Evolutionary conservation across 176 grass and related monocot species (phyloP).

Genomic region (Echinochloa phyllopogon): DNA sequence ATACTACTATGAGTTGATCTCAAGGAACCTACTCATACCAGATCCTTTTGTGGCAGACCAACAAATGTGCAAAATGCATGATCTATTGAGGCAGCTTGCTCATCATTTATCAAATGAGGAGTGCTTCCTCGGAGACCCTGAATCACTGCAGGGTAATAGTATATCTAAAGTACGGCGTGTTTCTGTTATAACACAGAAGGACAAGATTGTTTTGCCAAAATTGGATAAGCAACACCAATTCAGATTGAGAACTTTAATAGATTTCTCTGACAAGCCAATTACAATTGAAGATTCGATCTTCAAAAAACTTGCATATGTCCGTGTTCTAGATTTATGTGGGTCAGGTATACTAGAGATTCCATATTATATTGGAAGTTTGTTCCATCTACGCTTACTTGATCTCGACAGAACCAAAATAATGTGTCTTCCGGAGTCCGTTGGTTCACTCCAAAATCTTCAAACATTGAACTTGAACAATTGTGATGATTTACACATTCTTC

Average conservation of each 20-base stretch:
- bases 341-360: slow-evolving; percentile 21
- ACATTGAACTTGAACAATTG: slow-evolving; percentile 18
- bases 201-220: no score
- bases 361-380: slow-evolving; percentile 17
- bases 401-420: slow-evolving; percentile 6
- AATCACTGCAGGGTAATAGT: neutral
- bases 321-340: slow-evolving; percentile 12
- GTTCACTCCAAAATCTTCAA: slow-evolving; percentile 41
- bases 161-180: neutral
- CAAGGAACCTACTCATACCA: neutral
- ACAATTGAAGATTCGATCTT: neutral
- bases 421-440: slow-evolving; percentile 32
- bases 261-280: no score
- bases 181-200: neutral
- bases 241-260: no score
- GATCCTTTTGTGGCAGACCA: neutral
- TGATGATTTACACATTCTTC: slow-evolving; percentile 18
- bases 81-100: no score
- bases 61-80: neutral
- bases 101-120: neutral
- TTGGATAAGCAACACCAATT: no score
- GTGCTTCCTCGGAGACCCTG: neutral
- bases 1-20: neutral
- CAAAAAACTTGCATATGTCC: neutral
- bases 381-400: slow-evolving; percentile 44